Evolutionary conservation across 2,329 filamentous ascomycete species (phyloP).

Genomic region (Bipolaris victoriae): DNA sequence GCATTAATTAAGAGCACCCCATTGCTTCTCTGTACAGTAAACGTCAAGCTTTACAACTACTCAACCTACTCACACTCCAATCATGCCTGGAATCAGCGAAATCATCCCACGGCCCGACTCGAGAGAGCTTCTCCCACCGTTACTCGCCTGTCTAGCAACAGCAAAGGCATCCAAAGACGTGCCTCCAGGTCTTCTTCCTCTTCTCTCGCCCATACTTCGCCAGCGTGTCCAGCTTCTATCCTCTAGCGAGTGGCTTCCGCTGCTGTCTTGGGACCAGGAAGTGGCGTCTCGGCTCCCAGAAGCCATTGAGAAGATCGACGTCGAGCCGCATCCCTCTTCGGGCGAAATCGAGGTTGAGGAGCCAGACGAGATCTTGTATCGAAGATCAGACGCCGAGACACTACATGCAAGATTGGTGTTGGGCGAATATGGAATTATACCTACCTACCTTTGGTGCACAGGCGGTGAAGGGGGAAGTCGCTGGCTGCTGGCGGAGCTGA

Average conservation of each 20-base stretch:
- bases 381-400: conserved; percentile 76
- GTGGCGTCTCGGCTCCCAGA: conserved; percentile 65
- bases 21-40: neutral
- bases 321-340: conserved; percentile 82
- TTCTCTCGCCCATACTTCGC: conserved; percentile 68
- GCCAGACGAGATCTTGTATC: conserved; percentile 65
- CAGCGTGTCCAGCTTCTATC: conserved; percentile 69
- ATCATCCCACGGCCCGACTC: conserved; percentile 62
- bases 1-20: neutral
- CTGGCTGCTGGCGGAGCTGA: conserved; percentile 76
- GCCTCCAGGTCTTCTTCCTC: conserved; percentile 65
- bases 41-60: neutral
- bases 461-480: conserved; percentile 68
- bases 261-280: conserved; percentile 71
- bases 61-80: conserved; percentile 8
- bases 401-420: conserved; percentile 71
- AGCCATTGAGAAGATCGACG: conserved; percentile 65
- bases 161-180: conserved; percentile 65
- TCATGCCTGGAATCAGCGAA: conserved; percentile 56
- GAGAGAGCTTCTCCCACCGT: conserved; percentile 63
- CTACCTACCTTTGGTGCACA: conserved; percentile 73
- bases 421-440: conserved; percentile 65
- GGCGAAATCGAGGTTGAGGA: conserved; percentile 81
- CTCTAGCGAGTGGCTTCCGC: conserved; percentile 70
- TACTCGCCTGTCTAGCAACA: conserved; percentile 68